Evolutionary conservation across 1,284 basidiomycete genomes (phyloP), one percentile per base, ranked within the genome.

Genomic region (Grifola frondosa): DNA sequence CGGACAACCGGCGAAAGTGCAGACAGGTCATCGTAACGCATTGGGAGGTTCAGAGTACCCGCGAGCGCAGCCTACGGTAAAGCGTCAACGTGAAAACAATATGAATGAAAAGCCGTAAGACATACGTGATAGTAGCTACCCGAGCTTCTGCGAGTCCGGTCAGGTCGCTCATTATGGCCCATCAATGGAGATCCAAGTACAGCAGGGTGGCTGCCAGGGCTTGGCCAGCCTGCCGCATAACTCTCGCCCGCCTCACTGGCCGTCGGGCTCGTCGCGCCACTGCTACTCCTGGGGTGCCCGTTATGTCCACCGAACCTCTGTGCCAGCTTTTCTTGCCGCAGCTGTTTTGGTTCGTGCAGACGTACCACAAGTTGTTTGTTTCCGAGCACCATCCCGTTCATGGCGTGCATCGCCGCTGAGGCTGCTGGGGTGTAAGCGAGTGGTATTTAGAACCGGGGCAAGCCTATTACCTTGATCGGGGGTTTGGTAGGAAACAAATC

Each of bases 401-500:
- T 92, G 3, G 72, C 76, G 40, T 81, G 78, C 70, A 93, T 66
- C 0, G 91, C 91, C 6, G 74, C 73, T 17, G 74, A 48, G 26
- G 92, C 91, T 83, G 58, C 12, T 17, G 17, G 34, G 23, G 6
- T 13, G 13, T 15, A 38, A 30, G 42, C 46, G 42, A 46, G 40
- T 21, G 9, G 26, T 23, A 29, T 26, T n/a, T 33, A 29, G 12
- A 12, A n/a, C 31, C 23, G 10, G 16, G 15, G 12, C 42, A 48
- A 37, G 41, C 21, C 20, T 35, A 67, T 41, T 55, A 90, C 90
- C 90, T 76, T 92, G 87, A 52, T 88, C 83, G 11, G 91, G 88
- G 11, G 78, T 78, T 59, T 90, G 84, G 68, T 73, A 97, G 20
- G 88, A 91, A 44, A 97, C 95, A 60, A 97, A 98, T n/a, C 94